Evolutionary conservation across 108 stramenopile species (phyloP).

Genomic region (Cyclostephanos invisitatus): DNA sequence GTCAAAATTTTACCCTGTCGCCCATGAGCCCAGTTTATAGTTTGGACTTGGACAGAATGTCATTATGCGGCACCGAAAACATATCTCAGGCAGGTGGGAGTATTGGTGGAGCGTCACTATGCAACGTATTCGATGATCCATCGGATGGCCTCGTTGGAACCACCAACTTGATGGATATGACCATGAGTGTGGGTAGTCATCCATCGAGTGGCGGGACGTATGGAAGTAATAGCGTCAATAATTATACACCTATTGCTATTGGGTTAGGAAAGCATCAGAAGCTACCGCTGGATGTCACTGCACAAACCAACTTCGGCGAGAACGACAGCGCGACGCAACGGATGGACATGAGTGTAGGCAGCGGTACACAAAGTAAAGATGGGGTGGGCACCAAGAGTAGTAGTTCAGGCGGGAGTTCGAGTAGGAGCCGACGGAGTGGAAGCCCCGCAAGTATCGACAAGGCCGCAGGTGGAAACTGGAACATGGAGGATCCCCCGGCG

Average conservation of each 20-base stretch:
- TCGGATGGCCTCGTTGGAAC: slow-evolving; percentile 13
- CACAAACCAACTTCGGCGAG: slow-evolving; percentile 15
- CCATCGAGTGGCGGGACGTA: slow-evolving; percentile 15
- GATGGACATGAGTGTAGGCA: slow-evolving; percentile 13
- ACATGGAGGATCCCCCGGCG: not conserved
- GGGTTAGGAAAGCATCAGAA: slow-evolving; percentile 11
- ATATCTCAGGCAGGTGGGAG: slow-evolving; percentile 35
- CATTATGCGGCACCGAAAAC: slow-evolving; percentile 41
- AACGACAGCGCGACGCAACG: slow-evolving; percentile 20
- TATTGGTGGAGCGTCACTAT: slow-evolving; percentile 52
- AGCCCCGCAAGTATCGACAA: slow-evolving; percentile 14
- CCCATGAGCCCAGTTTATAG: slow-evolving; percentile 18
- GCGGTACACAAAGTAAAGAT: not conserved
- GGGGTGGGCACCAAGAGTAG: not conserved
- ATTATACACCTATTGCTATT: not conserved
- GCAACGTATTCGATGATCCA: slow-evolving; percentile 59
- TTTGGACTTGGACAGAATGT: slow-evolving; percentile 44
- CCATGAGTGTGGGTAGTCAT: slow-evolving; percentile 28
- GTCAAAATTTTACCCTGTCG: not conserved
- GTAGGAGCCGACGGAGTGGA: slow-evolving; percentile 13
- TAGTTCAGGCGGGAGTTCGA: not conserved
- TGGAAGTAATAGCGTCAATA: not conserved
- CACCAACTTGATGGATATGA: slow-evolving; percentile 35
- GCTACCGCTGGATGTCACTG: not conserved
- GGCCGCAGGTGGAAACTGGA: not conserved